Evolutionary conservation across 768 basidiomycete genomes (phyloP).

Genomic region (Mycena filopes): DNA sequence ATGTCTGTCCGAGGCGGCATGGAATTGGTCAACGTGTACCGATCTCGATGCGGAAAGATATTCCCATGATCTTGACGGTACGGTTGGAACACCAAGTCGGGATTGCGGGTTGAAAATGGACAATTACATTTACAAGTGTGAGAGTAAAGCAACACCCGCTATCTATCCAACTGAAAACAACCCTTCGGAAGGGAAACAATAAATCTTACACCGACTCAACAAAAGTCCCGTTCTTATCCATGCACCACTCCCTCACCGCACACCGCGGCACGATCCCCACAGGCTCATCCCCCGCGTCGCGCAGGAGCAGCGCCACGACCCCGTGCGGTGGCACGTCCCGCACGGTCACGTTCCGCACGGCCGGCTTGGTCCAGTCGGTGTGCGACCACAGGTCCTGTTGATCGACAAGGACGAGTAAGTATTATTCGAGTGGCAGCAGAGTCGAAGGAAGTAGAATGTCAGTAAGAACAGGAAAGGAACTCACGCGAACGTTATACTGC

Average conservation of each 20-base stretch:
- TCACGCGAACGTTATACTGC: slow-evolving; percentile 71
- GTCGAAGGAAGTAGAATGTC: background rate
- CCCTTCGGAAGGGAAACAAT: no score
- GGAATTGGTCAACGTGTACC: background rate
- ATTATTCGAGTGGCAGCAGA: background rate
- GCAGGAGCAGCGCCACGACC: slow-evolving; percentile 72
- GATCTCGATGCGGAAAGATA: background rate
- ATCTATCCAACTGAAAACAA: no score
- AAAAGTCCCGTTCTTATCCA: slow-evolving; percentile 65
- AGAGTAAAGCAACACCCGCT: no score
- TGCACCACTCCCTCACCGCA: slow-evolving; percentile 67
- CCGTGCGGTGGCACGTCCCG: slow-evolving; percentile 71
- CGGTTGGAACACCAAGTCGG: no score
- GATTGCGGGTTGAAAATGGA: no score
- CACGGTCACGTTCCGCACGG: slow-evolving; percentile 66
- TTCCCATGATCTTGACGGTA: background rate
- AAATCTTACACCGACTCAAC: background rate
- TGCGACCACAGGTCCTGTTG: slow-evolving; percentile 77
- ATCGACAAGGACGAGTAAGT: background rate
- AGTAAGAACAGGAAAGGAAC: slow-evolving; percentile 31
- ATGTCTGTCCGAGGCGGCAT: background rate
- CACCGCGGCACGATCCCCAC: slow-evolving; percentile 66
- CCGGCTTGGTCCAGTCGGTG: slow-evolving; percentile 76
- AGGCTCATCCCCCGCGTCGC: slow-evolving; percentile 76
- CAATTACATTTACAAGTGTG: background rate